Evolutionary conservation across 2,329 filamentous ascomycete genomes (phyloP), one percentile per base, ranked within the genome.

Genomic region (Fusarium sp.): DNA sequence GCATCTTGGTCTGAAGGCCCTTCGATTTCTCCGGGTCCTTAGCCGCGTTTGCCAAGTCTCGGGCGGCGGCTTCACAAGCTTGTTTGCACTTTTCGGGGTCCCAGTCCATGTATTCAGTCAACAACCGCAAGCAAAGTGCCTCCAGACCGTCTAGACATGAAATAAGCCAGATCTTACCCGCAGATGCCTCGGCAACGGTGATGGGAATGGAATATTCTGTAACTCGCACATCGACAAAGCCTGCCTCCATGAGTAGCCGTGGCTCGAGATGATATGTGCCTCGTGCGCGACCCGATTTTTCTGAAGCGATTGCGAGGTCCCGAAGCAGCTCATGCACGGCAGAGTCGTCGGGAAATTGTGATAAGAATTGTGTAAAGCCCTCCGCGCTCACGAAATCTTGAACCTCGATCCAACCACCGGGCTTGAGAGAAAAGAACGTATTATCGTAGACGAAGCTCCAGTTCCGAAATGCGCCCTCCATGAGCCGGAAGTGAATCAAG

Each of bases 361-460:
- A 73, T n/a, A 78, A 65, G 64, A 81, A 82, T 45, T 73, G 72
- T 40, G 70, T 65, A 20, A 79, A 64, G 44, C 78, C 77, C 37
- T 83, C 82, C n/a, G 80, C 77, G 56, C 85, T 83, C 68, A 87
- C 85, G 73, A 86, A 86, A 70, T 89, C 87, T 46, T 87, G 76
- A 10, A 89, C 76, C 76, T 89, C 87, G 44, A 89, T 83, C 84
- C 85, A 89, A 17, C 87, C 87, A 44, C 87, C 87, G 1, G 87
- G 87, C 62, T 85, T 86, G 40, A 89, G 78, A 63, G 86, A 88
- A 40, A 82, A 80, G 73, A 84, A 86, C 4, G 85, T 83, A 69
- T 87, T 85, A 68, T 81, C 77, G 75, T 89, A 89, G 30, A 90
- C 83, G 64, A 83, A 84, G 37, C 79, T 74, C 88, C 88, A 90